Evolutionary conservation across 108 stramenopile genomes (phyloP).

Genomic region (Nannochloropsis gaditana): DNA sequence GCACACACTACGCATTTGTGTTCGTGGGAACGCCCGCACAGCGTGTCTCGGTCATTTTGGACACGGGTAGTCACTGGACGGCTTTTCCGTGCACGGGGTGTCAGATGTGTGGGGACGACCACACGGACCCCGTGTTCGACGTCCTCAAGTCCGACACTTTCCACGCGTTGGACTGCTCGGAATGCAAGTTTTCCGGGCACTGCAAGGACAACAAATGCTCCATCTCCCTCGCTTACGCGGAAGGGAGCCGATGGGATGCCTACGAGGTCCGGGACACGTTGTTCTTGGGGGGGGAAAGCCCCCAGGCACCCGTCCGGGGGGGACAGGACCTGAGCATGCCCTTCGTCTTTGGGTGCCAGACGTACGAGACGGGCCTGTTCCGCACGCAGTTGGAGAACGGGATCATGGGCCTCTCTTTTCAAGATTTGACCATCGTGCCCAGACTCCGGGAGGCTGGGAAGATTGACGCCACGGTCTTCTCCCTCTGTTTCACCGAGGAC

Average conservation of each 20-base stretch:
- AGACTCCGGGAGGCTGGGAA: conserved; percentile 65
- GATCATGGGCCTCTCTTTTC: conserved; percentile 84
- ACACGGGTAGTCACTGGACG: conserved; percentile 80
- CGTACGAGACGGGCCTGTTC: conserved; percentile 72
- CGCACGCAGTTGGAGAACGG: conserved; percentile 82
- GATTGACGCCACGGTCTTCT: conserved; percentile 67
- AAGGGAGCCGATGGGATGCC: conserved; percentile 51
- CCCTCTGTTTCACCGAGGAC: conserved; percentile 66
- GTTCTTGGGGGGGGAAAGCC: neutral
- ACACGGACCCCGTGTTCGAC: conserved; percentile 82
- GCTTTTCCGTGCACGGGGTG: conserved; percentile 83
- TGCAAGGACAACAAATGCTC: neutral
- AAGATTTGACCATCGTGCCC: conserved; percentile 69
- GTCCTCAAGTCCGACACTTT: conserved; percentile 41
- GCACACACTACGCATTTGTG: conserved; percentile 77
- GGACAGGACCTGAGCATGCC: conserved; percentile 49
- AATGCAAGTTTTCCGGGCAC: conserved; percentile 41
- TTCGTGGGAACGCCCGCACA: conserved; percentile 87
- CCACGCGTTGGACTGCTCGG: conserved; percentile 34
- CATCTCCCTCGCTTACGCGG: conserved; percentile 36
- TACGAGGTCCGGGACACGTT: conserved; percentile 35
- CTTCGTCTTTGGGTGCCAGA: conserved; percentile 91
- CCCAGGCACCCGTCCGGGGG: neutral
- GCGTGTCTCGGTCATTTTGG: conserved; percentile 83
- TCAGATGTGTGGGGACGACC: conserved; percentile 64